These are phyloP conservation scores for Funneliformis mosseae DNA, from an alignment of 192 early-diverging fungal genomes.

Conservation along the genomic window DNA sequence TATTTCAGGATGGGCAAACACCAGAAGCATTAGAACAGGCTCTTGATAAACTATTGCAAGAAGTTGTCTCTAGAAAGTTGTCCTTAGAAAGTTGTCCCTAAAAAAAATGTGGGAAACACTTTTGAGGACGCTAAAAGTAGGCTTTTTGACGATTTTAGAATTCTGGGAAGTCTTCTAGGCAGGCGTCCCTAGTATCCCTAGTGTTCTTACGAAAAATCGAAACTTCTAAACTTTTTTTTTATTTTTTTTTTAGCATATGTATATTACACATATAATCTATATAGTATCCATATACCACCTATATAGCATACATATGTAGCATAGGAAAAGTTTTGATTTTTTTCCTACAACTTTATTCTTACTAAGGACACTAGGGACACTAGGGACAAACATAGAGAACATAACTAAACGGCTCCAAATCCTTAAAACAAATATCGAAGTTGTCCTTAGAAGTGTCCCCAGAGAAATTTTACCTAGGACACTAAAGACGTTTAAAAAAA, in stretches of 20 bases:
- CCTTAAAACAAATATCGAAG: too few species aligned
- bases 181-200: not conserved
- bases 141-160: not conserved
- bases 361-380: constrained; percentile 3
- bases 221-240: not conserved
- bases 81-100: too few species aligned
- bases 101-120: too few species aligned
- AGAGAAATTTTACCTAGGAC: constrained; percentile 11
- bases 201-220: not conserved
- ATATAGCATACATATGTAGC: not conserved
- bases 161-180: not conserved
- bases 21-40: too few species aligned
- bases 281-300: too few species aligned
- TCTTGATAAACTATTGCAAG: too few species aligned
- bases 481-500: too few species aligned
- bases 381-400: not conserved
- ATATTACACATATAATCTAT: too few species aligned
- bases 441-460: not conserved
- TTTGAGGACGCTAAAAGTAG: too few species aligned
- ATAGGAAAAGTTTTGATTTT: not conserved
- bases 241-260: constrained; percentile 4
- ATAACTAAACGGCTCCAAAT: not conserved
- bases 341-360: constrained; percentile 3
- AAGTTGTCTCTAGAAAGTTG: too few species aligned
- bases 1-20: too few species aligned